Base-by-base conservation (phyloP, 2,329 filamentous ascomycete genomes). In the Penicillium sp. region DNA sequence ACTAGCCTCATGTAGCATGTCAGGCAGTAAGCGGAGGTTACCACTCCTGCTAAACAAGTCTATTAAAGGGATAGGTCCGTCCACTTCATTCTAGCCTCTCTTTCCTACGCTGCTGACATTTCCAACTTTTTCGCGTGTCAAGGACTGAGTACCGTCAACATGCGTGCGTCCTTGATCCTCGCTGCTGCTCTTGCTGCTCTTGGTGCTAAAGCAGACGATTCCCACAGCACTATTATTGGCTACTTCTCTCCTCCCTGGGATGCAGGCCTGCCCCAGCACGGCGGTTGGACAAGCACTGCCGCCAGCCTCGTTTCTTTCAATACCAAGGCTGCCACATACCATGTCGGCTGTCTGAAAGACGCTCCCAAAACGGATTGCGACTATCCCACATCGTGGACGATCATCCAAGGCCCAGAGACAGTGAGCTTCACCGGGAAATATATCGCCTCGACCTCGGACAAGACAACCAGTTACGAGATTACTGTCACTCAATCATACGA, bases 351-450 rank as follows among this genome's bases (percentile, higher is more conserved):
- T 52, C 18, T 59, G 1, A 60, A 64, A 18, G 59, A 55, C 41
- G 68, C 68, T 6, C 64, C 67, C 24, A 69, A 70, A 19, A 58
- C 63, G 1, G 60, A 62, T 35, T 70, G 68, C 59, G 22, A 70
- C 36, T 60, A 60, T 46, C 47, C 59, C 3, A 37, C 50, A 5
- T 60, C 68, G 6, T 66, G 60, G 60, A 70, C 68, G 0, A 60
- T 70, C 35, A 60, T 70, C 35, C 68, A 70, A n/a, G 68, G 66
- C 1, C 51, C 64, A 1, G 55, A 58, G 9, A 69, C 68, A 3
- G 58, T 61, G 19, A 70, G 66, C 36, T 2, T 66, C 11, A 60
- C 57, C 5, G 64, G 52, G 4, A 50, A 57, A 18, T 70, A 70
- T 40, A 68, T 63, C n/a, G 62, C 61, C 6, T 59, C 59, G 11